Evolutionary conservation across 1,284 basidiomycete genomes (phyloP).

Genomic region (Cerioporus squamosus): DNA sequence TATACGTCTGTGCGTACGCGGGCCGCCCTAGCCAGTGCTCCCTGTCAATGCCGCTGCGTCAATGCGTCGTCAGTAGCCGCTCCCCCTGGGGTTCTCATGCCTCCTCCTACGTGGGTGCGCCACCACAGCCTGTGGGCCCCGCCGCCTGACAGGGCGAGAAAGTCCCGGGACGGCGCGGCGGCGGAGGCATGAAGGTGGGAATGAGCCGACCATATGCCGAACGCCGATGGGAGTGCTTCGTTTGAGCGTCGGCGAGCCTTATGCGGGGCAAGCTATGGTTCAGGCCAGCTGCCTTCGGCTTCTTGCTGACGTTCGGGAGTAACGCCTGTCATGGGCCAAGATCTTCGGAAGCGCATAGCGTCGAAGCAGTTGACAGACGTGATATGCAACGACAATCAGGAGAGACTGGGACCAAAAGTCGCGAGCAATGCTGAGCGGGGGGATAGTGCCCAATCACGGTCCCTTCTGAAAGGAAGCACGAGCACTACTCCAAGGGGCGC

Average conservation of each 20-base stretch:
- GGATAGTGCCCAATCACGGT: too few relatives aligned
- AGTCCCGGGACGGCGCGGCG: slow-evolving; percentile 6
- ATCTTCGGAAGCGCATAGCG: too few relatives aligned
- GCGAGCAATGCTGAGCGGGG: too few relatives aligned
- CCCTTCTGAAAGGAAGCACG: too few relatives aligned
- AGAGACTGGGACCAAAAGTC: too few relatives aligned
- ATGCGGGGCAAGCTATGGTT: background rate
- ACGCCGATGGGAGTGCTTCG: slow-evolving; percentile 15
- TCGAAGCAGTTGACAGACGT: too few relatives aligned
- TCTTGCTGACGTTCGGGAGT: too few relatives aligned
- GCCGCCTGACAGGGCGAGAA: slow-evolving; percentile 20
- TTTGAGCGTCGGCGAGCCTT: background rate
- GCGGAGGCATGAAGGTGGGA: slow-evolving; percentile 15
- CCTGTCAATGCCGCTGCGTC: too few relatives aligned
- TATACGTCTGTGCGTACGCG: slow-evolving; percentile 8
- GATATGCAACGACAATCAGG: too few relatives aligned
- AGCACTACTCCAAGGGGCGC: too few relatives aligned
- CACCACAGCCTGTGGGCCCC: slow-evolving; percentile 4
- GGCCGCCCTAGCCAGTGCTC: background rate
- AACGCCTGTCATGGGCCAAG: too few relatives aligned
- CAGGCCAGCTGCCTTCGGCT: too few relatives aligned
- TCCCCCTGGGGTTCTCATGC: slow-evolving; percentile 15
- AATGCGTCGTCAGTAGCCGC: slow-evolving; percentile 7
- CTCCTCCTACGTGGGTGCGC: slow-evolving; percentile 14
- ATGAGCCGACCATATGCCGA: slow-evolving; percentile 10